Conservation (phyloP, 1,284 basidiomycete species). For the Malassezia furfur region DNA sequence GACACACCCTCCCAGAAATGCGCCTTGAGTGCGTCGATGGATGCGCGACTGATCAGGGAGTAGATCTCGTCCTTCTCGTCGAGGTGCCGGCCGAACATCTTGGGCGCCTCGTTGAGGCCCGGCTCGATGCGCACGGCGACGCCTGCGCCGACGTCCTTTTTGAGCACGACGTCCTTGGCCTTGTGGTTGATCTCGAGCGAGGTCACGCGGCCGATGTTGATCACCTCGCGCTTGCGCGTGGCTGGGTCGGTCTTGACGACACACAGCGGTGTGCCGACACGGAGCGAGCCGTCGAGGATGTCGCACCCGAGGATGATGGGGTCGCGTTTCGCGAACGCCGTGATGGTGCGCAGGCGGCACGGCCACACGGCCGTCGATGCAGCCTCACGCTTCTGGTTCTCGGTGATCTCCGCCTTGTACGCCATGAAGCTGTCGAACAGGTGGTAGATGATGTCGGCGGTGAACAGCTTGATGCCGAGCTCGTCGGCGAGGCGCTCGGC, state of each 20-base stretch:
- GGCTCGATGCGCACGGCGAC: conserved; percentile 98
- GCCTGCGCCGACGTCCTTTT: conserved; percentile 82
- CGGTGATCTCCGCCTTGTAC: conserved; percentile 86
- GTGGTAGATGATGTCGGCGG: conserved; percentile 98
- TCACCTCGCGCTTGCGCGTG: conserved; percentile 81
- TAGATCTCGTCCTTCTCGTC: conserved; percentile 91
- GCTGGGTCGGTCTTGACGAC: conserved; percentile 79
- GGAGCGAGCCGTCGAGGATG: conserved; percentile 76
- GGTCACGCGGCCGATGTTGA: conserved; percentile 86
- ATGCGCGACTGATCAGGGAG: conserved; percentile 78
- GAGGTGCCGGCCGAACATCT: conserved; percentile 66
- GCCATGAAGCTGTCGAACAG: conserved; percentile 93
- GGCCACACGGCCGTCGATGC: conserved; percentile 96
- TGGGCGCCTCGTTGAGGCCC: conserved; percentile 86
- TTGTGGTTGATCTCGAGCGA: conserved; percentile 50
- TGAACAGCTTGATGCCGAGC: conserved; percentile 86
- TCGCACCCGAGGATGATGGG: conserved; percentile 93
- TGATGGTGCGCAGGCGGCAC: conserved; percentile 81
- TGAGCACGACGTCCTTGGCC: conserved; percentile 67
- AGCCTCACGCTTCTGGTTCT: conserved; percentile 83
- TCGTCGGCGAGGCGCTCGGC: conserved; percentile 84
- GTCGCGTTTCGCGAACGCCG: conserved; percentile 89
- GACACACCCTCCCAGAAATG: conserved; percentile 83
- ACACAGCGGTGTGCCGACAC: conserved; percentile 90
- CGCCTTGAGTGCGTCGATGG: conserved; percentile 85